Evolutionary conservation across 805 yeast species (phyloP).

Genomic region (Naumovozyma baii): DNA sequence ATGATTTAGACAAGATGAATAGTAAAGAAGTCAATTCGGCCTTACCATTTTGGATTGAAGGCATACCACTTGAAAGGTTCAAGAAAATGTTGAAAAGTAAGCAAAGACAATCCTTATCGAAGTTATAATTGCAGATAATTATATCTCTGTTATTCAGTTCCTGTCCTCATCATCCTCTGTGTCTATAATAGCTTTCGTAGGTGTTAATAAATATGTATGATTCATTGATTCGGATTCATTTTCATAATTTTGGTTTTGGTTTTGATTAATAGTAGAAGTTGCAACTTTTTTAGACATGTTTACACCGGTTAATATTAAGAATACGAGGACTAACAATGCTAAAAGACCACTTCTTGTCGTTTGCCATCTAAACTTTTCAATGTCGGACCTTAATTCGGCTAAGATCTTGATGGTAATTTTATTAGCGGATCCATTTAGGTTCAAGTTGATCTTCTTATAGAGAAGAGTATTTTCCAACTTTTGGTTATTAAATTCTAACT

Average conservation of each 20-base stretch:
- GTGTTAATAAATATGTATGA: neutral
- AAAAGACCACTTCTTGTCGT: slow-evolving; percentile 80
- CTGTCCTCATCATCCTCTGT: slow-evolving; percentile 21
- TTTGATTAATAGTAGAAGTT: neutral
- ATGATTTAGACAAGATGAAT: slow-evolving; percentile 40
- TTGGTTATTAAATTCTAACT: slow-evolving; percentile 78
- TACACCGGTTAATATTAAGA: slow-evolving; percentile 48
- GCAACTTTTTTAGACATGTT: slow-evolving; percentile 30
- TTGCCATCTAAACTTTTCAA: slow-evolving; percentile 88
- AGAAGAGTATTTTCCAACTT: slow-evolving; percentile 73
- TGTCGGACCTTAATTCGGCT: slow-evolving; percentile 74
- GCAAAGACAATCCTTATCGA: neutral
- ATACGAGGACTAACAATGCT: slow-evolving; percentile 59
- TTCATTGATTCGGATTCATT: neutral
- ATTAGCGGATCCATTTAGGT: slow-evolving; percentile 74
- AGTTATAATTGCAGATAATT: too few relatives aligned
- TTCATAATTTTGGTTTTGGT: neutral
- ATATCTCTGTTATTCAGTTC: too few relatives aligned
- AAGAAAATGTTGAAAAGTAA: slow-evolving; percentile 29
- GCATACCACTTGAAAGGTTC: slow-evolving; percentile 66
- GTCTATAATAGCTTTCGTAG: slow-evolving; percentile 26
- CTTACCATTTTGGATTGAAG: slow-evolving; percentile 57
- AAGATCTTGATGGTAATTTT: slow-evolving; percentile 74
- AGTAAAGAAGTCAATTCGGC: slow-evolving; percentile 63
- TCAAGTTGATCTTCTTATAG: slow-evolving; percentile 55